Base-by-base conservation (phyloP, 306 rosid genomes). In the Adenanthera pavonina region DNA sequence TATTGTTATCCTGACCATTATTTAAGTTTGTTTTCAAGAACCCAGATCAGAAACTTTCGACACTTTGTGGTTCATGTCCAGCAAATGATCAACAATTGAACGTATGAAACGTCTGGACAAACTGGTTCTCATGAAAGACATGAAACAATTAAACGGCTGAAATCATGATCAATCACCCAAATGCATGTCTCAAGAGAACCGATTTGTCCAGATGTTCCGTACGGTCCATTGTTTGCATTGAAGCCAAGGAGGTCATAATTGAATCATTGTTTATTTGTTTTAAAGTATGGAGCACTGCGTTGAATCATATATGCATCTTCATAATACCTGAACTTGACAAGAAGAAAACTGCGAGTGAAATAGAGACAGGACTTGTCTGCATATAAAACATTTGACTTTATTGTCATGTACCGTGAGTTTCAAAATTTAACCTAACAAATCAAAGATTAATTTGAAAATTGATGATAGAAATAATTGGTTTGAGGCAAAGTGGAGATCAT, bases 401-500 rank as follows among this genome's bases (percentile, higher is more conserved):
- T 34, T 61, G 38, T 30, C 13, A 2, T 34, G 41, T 61, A 34
- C 10, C 41, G 3, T 13, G 41, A 61, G 33, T 5, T 25, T 25
- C 30, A 25, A 25, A 1, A 25, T 61, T 33, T 5, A 34, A 61
- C 40, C 14, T 0, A 34, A 61, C 8, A 17, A 61, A 61, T 33
- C 66, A 3, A 16, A 33, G 34, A 12, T 61, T 8, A 34, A 12
- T 11, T 61, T 5, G 16, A 33, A 59, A 61, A 33, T 33, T 30
- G 68, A 61, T 13, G 8, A 61, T 34, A 13, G 68, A 33, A 61
- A 61, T 5, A 13, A 61, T 33, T 12, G 43, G 40, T 61, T 13
- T 5, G n/a, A 33, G 68, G 68, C n/a, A 33, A 61, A 61, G n/a
- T 61, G 68, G 6, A 74, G 66, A 60, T 82, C 64, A 35, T 40